Conservation (phyloP, 2,329 filamentous ascomycete genomes). For the Venturia asperata region DNA sequence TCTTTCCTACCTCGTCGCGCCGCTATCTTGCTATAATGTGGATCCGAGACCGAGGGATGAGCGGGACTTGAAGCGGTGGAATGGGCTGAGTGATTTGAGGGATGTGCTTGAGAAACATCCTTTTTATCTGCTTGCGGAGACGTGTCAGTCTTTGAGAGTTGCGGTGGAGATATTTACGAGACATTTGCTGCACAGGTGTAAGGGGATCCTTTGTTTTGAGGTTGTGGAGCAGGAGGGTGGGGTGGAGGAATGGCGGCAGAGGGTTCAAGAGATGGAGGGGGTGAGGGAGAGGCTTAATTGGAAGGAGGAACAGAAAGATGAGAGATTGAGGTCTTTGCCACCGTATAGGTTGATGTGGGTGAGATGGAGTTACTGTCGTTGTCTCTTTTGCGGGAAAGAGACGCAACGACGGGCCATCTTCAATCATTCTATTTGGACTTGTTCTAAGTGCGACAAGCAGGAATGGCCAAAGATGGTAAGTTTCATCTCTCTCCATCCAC, state of each 20-base stretch:
- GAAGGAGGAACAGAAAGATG: neutral
- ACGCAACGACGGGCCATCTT: neutral
- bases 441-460: neutral
- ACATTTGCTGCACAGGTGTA: neutral
- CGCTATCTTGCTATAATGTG: neutral
- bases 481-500: neutral
- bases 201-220: neutral
- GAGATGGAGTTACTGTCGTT: neutral
- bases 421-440: neutral
- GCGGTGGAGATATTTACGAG: neutral
- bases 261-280: neutral
- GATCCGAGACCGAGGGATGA: neutral
- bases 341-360: conserved; percentile 1
- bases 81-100: neutral
- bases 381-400: neutral
- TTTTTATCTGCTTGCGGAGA: neutral
- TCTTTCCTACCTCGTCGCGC: neutral
- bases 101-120: neutral
- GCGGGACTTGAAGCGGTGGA: neutral
- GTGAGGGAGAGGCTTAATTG: neutral
- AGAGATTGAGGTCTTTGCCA: neutral
- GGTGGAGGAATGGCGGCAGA: neutral
- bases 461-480: neutral
- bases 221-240: neutral
- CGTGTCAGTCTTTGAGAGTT: neutral